Percentiles rank a stretch among this genome's conserved stretches.
phyloP scores from a whole-genome alignment of 169 alveolate genomes.

The Besnoitia besnoiti region DNA sequence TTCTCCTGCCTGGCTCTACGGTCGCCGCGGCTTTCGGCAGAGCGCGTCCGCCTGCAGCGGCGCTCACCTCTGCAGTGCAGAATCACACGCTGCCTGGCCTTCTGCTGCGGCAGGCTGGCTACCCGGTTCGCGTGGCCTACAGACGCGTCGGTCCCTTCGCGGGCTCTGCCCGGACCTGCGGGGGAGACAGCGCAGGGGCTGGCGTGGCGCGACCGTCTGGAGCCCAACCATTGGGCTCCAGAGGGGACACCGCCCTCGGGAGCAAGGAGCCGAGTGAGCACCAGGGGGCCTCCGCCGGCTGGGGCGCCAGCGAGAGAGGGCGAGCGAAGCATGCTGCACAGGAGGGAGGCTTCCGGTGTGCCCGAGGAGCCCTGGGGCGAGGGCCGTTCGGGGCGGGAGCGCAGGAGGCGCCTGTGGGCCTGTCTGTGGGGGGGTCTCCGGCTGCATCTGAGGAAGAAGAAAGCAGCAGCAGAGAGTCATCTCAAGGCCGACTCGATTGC shows the following conservation, averaged over 20 bases:
- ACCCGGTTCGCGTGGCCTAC: slow-evolving; percentile 5
- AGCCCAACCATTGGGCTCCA: background rate
- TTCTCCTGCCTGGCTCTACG: background rate
- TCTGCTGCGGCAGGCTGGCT: slow-evolving; percentile 24
- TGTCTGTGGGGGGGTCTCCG: background rate
- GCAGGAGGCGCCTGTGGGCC: background rate
- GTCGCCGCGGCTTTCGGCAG: background rate
- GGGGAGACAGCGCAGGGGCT: background rate
- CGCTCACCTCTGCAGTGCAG: slow-evolving; percentile 33
- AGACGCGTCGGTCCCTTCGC: background rate
- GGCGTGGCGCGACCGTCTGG: background rate
- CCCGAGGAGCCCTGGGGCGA: too few relatives aligned
- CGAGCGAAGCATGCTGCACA: too few relatives aligned
- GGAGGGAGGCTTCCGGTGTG: too few relatives aligned
- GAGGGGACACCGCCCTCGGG: too few relatives aligned
- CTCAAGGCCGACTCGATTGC: background rate
- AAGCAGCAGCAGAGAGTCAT: background rate
- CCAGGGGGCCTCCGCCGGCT: too few relatives aligned
- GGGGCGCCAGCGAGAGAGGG: too few relatives aligned
- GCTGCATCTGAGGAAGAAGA: background rate
- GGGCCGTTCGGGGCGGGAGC: background rate
- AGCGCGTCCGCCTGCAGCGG: background rate
- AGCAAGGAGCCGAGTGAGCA: too few relatives aligned
- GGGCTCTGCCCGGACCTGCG: too few relatives aligned
- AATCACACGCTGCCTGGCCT: slow-evolving; percentile 28